These are phyloP conservation scores for Nepenthes mirabilis DNA, from an alignment of 148 eudicot genomes.

Conservation along the genomic window DNA sequence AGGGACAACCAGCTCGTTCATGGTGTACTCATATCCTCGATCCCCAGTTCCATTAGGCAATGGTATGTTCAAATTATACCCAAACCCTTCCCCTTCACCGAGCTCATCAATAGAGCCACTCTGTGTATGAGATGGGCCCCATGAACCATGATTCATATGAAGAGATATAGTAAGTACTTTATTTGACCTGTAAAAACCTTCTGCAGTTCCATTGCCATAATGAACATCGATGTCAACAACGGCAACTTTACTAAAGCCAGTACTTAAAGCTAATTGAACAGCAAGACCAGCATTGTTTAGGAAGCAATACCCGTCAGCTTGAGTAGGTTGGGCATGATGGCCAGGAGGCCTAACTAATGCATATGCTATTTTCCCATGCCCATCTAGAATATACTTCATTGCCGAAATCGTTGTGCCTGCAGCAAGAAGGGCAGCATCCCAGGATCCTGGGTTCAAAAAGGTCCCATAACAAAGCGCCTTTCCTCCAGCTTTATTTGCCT, in stretches of 20 bases:
- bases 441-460: constrained; percentile 78
- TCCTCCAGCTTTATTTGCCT: constrained; percentile 53
- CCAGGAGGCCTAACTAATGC: constrained; percentile 95
- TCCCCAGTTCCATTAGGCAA: constrained; percentile 90
- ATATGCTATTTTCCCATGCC: constrained; percentile 44
- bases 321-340: constrained; percentile 93
- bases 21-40: constrained; percentile 54
- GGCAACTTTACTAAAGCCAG: constrained; percentile 51
- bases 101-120: constrained; percentile 63
- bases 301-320: constrained; percentile 93
- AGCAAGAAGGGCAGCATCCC: constrained; percentile 82
- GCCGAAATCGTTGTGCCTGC: constrained; percentile 88
- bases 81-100: constrained; percentile 71
- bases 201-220: constrained; percentile 89
- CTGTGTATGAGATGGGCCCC: constrained; percentile 97
- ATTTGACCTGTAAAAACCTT: constrained; percentile 66
- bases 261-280: constrained; percentile 39
- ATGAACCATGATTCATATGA: constrained; percentile 97
- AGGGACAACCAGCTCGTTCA: constrained; percentile 62
- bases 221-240: constrained; percentile 97
- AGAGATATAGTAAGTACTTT: constrained; percentile 80
- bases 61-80: constrained; percentile 80
- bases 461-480: constrained; percentile 57
- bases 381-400: constrained; percentile 60
- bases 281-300: constrained; percentile 86